Evolutionary conservation across 1,284 basidiomycete genomes (phyloP), one percentile per base, ranked within the genome.

Genomic region (Irpex rosettiformis): DNA sequence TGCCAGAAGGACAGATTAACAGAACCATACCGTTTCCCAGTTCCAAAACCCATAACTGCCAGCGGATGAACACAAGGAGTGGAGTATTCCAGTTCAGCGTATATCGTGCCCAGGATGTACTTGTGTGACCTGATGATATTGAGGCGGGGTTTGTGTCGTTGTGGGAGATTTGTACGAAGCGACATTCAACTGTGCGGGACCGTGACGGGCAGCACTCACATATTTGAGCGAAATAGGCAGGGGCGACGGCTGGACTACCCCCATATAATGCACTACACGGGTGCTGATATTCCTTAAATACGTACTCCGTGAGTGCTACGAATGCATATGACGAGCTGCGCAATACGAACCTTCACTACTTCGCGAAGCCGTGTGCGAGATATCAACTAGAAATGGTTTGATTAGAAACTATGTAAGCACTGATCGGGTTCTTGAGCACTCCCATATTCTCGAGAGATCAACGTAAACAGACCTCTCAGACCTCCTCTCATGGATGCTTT

Each of bases 91-190:
- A n/a, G n/a, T n/a, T n/a, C n/a, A n/a, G n/a, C n/a, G n/a, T n/a
- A n/a, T n/a, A n/a, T n/a, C n/a, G n/a, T n/a, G n/a, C n/a, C n/a
- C n/a, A 6, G 11, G 48, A 16, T 51, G 48, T 28, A 28, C 48
- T 28, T 51, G 21, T 51, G 22, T 51, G 25, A 16, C 6, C 27
- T 51, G 21, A 24, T 51, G 48, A 11, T 51, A 27, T 51, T 27
- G 22, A 10, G 21, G 22, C 48, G 48, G 48, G 48, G 48, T 51
- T 51, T 51, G 48, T 51, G 22, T 51, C 48, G 48, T 24, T 47
- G 48, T 27, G 27, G 27, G 24, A 51, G 27, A 51, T 10, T 10
- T 28, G 27, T 24, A 24, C 48, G 48, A 51, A 45, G 43, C 43
- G 18, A 28, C 18, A 51, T 27, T 51, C 18, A 51, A 28, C 22